These are phyloP conservation scores for Zygotorulaspora chibaensis DNA, from an alignment of 805 yeast species.

Conservation along the genomic window DNA sequence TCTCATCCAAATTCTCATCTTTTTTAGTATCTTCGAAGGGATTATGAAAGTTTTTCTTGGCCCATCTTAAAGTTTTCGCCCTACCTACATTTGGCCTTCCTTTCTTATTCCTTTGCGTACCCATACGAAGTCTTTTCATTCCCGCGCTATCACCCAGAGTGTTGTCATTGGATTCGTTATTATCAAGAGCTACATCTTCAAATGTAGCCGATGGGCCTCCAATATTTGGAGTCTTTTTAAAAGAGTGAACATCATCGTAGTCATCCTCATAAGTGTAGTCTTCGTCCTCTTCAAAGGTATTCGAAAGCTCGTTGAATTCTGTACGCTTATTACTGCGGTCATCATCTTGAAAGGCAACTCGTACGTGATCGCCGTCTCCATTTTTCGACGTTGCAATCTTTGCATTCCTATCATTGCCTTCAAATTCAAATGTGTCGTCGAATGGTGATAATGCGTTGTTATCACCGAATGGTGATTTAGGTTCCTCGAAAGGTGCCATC, in stretches of 20 bases:
- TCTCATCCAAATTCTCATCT: constrained; percentile 32
- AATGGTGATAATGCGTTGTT: constrained; percentile 28
- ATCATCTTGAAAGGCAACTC: constrained; percentile 19
- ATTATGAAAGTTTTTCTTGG: constrained; percentile 35
- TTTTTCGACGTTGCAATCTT: not conserved
- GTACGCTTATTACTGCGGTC: constrained; percentile 8
- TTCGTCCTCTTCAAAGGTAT: constrained; percentile 11
- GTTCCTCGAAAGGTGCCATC: constrained; percentile 7
- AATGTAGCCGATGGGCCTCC: constrained; percentile 20
- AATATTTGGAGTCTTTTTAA: constrained; percentile 29
- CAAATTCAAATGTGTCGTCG: constrained; percentile 29
- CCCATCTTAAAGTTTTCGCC: constrained; percentile 56
- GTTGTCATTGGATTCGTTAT: constrained; percentile 11
- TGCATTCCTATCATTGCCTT: constrained; percentile 5
- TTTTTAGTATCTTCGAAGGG: constrained; percentile 31
- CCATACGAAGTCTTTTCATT: constrained; percentile 83
- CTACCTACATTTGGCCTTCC: constrained; percentile 62
- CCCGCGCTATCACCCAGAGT: constrained; percentile 13
- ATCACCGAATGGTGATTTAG: constrained; percentile 11
- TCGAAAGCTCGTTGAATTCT: constrained; percentile 19
- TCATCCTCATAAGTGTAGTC: constrained; percentile 11
- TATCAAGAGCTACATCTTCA: constrained; percentile 26
- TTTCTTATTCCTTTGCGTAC: constrained; percentile 73
- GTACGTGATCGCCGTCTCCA: constrained; percentile 5
- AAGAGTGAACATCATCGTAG: constrained; percentile 27